Percentiles rank a stretch among this genome's conserved stretches.
Conservation (phyloP, 352 stramenopile species). For the Globisporangium paroecandrum region DNA sequence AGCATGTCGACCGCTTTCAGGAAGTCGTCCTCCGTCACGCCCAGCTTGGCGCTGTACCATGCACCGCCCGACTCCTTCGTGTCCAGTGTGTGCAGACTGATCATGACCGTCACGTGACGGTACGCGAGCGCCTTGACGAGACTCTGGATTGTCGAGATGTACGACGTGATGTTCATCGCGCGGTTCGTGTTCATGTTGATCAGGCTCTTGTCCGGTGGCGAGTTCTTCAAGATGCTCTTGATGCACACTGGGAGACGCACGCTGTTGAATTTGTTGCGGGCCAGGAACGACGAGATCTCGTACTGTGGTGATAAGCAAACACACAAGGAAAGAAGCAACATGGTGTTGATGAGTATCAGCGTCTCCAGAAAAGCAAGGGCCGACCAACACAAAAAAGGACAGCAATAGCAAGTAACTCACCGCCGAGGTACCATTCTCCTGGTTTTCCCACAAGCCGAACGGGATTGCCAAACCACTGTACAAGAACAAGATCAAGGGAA, state of each 20-base stretch:
- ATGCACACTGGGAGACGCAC: slow-evolving; percentile 61
- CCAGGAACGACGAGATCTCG: slow-evolving; percentile 56
- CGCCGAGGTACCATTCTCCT: slow-evolving; percentile 55
- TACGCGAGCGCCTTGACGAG: slow-evolving; percentile 60
- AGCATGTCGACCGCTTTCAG: slow-evolving; percentile 47
- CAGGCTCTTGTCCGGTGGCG: slow-evolving; percentile 34
- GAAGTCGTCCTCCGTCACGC: slow-evolving; percentile 55
- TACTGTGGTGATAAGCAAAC: slow-evolving; percentile 27
- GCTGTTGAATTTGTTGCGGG: slow-evolving; percentile 72
- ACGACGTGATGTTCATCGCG: slow-evolving; percentile 59
- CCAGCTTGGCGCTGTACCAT: slow-evolving; percentile 52
- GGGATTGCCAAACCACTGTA: slow-evolving; percentile 39
- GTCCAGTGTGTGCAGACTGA: slow-evolving; percentile 65
- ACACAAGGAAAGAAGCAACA: not conserved
- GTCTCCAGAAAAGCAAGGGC: not conserved
- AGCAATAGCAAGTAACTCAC: slow-evolving; percentile 16
- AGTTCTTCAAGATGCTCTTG: slow-evolving; percentile 46
- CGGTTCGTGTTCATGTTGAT: slow-evolving; percentile 72
- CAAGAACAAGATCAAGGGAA: not conserved
- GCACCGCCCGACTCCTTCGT: slow-evolving; percentile 41
- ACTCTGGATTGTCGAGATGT: slow-evolving; percentile 58
- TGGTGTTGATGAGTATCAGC: not conserved
- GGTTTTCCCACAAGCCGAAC: slow-evolving; percentile 72
- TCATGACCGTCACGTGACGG: slow-evolving; percentile 60
- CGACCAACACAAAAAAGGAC: not conserved